A percentile compares a stretch with the other conserved stretches of the same genome.
Conservation (phyloP, 306 rosid species). For the Hippophae gyantsensis region DNA sequence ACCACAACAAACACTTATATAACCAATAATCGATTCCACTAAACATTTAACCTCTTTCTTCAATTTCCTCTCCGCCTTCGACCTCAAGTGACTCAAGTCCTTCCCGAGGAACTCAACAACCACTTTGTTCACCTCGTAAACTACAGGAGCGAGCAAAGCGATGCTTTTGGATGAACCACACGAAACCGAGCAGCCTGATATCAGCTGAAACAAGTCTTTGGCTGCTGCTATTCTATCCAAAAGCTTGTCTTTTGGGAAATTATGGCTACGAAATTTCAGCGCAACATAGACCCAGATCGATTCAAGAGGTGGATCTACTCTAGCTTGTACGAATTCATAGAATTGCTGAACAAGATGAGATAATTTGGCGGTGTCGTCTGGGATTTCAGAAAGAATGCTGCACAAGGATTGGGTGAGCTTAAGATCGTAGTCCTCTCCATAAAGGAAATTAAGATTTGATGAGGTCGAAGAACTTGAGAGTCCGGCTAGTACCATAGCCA, state of each 20-base stretch:
- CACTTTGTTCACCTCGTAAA: constrained; percentile 31
- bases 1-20: constrained; percentile 35
- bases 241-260: constrained; percentile 29
- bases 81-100: constrained; percentile 30
- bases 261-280: constrained; percentile 27
- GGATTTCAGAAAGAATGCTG: constrained; percentile 32
- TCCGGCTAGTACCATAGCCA: constrained; percentile 24
- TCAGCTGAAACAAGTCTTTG: constrained; percentile 39
- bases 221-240: constrained; percentile 42
- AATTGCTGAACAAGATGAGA: constrained; percentile 29
- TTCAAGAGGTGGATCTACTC: constrained; percentile 55
- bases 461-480: constrained; percentile 10
- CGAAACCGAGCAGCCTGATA: constrained; percentile 44
- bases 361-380: constrained; percentile 19
- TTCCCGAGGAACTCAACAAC: constrained; percentile 30
- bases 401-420: constrained; percentile 40
- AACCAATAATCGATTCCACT: constrained; percentile 49
- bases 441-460: constrained; percentile 11
- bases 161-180: constrained; percentile 41
- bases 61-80: constrained; percentile 52
- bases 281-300: constrained; percentile 65
- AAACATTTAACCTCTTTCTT: constrained; percentile 48
- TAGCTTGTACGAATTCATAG: constrained; percentile 45
- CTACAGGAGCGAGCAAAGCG: constrained; percentile 54
- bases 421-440: constrained; percentile 32